Conservation (phyloP, 306 rosid genomes). For the Rosa persica region DNA sequence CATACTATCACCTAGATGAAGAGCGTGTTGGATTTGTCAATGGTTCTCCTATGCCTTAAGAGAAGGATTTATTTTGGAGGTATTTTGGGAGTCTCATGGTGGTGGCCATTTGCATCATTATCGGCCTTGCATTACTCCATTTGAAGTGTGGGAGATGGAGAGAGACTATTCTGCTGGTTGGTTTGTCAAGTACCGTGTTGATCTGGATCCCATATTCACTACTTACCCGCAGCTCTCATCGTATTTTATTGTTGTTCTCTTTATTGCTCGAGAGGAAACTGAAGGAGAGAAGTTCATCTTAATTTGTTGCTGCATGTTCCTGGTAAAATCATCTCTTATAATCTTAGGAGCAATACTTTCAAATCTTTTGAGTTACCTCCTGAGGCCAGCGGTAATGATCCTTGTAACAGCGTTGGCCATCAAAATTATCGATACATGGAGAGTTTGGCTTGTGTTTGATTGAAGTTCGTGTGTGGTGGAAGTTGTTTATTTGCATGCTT, state of each 20-base stretch:
- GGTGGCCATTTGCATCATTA: background rate
- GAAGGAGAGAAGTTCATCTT: background rate
- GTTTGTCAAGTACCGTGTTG: background rate
- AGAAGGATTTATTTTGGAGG: too few species aligned
- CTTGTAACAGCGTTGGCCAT: background rate
- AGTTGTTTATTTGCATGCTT: too few species aligned
- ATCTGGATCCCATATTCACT: background rate
- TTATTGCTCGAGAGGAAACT: background rate
- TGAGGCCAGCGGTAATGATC: background rate
- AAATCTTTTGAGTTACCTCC: background rate
- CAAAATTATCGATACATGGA: background rate
- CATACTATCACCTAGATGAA: background rate
- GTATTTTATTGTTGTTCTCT: background rate
- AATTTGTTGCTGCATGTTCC: background rate
- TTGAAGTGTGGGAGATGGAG: background rate
- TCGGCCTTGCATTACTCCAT: background rate
- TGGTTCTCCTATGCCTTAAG: background rate
- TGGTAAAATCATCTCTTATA: background rate
- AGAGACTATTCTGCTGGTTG: background rate
- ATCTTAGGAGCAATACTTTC: background rate
- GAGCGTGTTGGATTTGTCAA: background rate
- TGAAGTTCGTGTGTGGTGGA: too few species aligned
- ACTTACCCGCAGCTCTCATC: background rate
- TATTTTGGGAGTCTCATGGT: background rate
- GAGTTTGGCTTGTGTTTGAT: background rate